A percentile compares a stretch with the other conserved stretches of the same genome.
Evolutionary conservation across 2,329 filamentous ascomycete genomes (phyloP).

Genomic region (Penicillium paneum): DNA sequence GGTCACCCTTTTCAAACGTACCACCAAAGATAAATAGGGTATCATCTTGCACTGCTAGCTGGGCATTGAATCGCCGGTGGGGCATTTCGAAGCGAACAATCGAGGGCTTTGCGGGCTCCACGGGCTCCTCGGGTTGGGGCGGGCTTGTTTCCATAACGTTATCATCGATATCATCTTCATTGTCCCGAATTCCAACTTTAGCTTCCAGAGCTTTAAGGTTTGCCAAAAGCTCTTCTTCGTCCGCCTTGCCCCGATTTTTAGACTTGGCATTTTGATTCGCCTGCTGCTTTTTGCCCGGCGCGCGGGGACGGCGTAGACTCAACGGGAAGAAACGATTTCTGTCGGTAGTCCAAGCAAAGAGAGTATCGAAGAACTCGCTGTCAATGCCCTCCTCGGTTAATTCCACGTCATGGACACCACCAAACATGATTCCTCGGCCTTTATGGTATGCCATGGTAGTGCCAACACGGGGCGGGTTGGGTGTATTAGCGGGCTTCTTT

Average conservation of each 20-base stretch:
- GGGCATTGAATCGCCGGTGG: constrained; percentile 85
- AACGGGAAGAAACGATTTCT: constrained; percentile 92
- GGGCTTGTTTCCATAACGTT: constrained; percentile 40
- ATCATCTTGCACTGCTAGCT: constrained; percentile 87
- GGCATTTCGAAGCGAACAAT: constrained; percentile 77
- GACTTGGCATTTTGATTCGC: constrained; percentile 48
- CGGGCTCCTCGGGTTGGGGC: constrained; percentile 54
- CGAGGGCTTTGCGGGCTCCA: constrained; percentile 55
- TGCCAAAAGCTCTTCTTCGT: constrained; percentile 83
- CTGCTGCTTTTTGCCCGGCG: constrained; percentile 60
- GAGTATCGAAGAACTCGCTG: constrained; percentile 90
- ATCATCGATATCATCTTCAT: constrained; percentile 43
- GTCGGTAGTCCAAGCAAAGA: constrained; percentile 93
- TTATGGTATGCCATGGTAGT: constrained; percentile 94
- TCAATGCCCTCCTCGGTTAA: constrained; percentile 92
- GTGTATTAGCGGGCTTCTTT: constrained; percentile 87
- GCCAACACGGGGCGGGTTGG: constrained; percentile 77
- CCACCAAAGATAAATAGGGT: constrained; percentile 91
- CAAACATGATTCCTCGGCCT: constrained; percentile 87
- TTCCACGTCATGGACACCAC: constrained; percentile 90
- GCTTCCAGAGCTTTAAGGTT: constrained; percentile 84
- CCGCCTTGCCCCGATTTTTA: constrained; percentile 71
- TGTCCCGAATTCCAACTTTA: constrained; percentile 61
- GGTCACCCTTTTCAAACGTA: constrained; percentile 90
- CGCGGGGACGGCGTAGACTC: constrained; percentile 68